Evolutionary conservation across 139 green algal genomes (phyloP).

Genomic region (Chlorella ohadii): DNA sequence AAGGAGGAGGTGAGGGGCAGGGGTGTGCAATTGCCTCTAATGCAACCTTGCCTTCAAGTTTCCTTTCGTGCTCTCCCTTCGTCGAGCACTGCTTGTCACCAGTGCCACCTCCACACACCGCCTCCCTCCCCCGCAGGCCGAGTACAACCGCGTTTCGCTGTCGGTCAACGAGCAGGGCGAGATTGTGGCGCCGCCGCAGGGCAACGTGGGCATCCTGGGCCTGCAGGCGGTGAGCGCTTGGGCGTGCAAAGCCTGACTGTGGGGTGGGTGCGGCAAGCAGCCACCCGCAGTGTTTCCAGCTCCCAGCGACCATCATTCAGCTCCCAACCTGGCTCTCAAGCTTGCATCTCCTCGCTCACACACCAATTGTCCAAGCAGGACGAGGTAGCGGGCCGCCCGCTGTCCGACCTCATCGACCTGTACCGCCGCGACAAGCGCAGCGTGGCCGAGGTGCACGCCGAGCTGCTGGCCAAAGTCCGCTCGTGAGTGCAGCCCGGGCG

Average conservation of each 20-base stretch:
- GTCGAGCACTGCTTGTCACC: no score
- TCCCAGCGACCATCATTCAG: no score
- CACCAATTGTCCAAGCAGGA: not conserved
- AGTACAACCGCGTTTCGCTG: constrained; percentile 18
- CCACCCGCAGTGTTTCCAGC: no score
- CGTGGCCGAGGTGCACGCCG: not conserved
- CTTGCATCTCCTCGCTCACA: no score
- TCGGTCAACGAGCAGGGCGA: not conserved
- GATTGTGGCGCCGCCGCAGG: not conserved
- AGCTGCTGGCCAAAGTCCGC: not conserved
- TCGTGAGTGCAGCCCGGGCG: no score
- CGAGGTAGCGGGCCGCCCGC: not conserved
- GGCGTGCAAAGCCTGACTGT: no score
- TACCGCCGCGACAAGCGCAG: not conserved
- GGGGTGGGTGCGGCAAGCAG: no score
- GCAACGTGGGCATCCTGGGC: not conserved
- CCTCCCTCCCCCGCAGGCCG: not conserved
- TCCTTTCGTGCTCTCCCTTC: no score
- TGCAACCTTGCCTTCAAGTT: no score
- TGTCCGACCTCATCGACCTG: not conserved
- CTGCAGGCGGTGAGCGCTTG: not conserved
- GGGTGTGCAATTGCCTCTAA: no score
- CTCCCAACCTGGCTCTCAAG: no score
- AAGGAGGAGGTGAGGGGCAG: not conserved
- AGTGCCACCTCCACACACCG: not conserved